phyloP scores from a whole-genome alignment of 2,329 filamentous ascomycete species.

The Colletotrichum ledebouriae region DNA sequence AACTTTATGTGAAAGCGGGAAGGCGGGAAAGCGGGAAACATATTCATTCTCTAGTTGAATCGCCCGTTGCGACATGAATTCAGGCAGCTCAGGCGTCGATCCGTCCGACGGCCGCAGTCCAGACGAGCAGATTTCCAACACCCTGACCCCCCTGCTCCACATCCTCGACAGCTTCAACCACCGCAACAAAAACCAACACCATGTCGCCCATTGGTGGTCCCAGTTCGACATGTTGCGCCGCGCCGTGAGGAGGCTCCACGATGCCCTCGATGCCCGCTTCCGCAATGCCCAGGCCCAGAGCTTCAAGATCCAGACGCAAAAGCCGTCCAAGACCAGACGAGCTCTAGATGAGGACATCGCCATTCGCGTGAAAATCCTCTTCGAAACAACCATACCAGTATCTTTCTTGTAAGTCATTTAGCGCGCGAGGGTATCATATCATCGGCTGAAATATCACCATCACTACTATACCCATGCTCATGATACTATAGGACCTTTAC shows the following conservation, averaged over 20 bases:
- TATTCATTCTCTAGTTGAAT: no score
- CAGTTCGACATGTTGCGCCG: constrained; percentile 80
- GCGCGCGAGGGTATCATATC: no score
- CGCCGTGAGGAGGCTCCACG: constrained; percentile 67
- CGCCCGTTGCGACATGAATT: neutral
- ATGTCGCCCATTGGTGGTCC: constrained; percentile 82
- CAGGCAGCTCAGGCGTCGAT: neutral
- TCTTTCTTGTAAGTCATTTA: constrained; percentile 53
- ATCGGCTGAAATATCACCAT: no score
- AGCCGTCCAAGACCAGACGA: constrained; percentile 1
- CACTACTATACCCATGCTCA: neutral
- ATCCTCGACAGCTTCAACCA: constrained; percentile 81
- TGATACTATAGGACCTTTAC: constrained; percentile 70
- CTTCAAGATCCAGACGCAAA: constrained; percentile 30
- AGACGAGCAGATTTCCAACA: constrained; percentile 5
- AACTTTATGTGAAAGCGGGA: neutral
- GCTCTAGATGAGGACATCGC: constrained; percentile 21
- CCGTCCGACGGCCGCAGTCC: constrained; percentile 44
- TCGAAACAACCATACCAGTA: constrained; percentile 49
- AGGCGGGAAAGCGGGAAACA: neutral
- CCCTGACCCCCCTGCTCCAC: constrained; percentile 57
- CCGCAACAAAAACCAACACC: constrained; percentile 94
- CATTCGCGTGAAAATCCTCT: constrained; percentile 46
- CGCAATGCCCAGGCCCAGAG: constrained; percentile 14
- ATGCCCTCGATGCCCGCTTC: constrained; percentile 48